Evolutionary conservation across 2,329 filamentous ascomycete genomes (phyloP).

Genomic region (Botrytis byssoidea): DNA sequence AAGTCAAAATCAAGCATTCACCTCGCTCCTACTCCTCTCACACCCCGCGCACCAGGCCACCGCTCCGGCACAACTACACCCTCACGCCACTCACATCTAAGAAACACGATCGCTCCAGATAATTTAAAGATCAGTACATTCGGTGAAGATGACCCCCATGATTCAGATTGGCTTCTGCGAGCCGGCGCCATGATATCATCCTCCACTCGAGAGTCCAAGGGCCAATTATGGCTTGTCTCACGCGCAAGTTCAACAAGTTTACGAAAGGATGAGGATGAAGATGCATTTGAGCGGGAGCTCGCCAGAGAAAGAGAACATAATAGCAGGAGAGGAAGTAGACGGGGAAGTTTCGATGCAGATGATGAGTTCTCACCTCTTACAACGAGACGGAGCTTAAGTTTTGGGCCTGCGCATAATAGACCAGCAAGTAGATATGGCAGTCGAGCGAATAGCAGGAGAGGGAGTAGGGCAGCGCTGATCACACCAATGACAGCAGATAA

Average conservation of each 20-base stretch:
- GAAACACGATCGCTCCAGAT: constrained; percentile 31
- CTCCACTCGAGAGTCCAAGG: constrained; percentile 64
- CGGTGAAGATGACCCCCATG: constrained; percentile 42
- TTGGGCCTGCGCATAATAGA: constrained; percentile 46
- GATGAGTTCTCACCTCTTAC: constrained; percentile 41
- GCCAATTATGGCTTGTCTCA: constrained; percentile 66
- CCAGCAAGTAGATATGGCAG: constrained; percentile 49
- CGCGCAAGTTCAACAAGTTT: constrained; percentile 64
- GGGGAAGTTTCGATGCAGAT: constrained; percentile 40
- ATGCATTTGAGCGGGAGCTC: constrained; percentile 52
- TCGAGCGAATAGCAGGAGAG: constrained; percentile 36
- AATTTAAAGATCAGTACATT: constrained; percentile 34
- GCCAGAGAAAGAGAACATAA: constrained; percentile 50
- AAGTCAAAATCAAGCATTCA: constrained; percentile 66
- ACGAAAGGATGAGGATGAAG: constrained; percentile 52
- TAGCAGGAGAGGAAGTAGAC: constrained; percentile 40
- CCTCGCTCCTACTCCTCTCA: constrained; percentile 39
- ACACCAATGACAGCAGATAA: constrained; percentile 47
- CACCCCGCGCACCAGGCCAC: constrained; percentile 19
- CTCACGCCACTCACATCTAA: constrained; percentile 11
- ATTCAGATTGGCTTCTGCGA: constrained; percentile 65
- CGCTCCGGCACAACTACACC: constrained; percentile 35
- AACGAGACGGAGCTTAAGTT: constrained; percentile 35
- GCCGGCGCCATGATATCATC: constrained; percentile 61
- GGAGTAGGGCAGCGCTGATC: constrained; percentile 33